Conservation (phyloP, 768 basidiomycete species). For the Phlebiopsis flavidoalba region DNA sequence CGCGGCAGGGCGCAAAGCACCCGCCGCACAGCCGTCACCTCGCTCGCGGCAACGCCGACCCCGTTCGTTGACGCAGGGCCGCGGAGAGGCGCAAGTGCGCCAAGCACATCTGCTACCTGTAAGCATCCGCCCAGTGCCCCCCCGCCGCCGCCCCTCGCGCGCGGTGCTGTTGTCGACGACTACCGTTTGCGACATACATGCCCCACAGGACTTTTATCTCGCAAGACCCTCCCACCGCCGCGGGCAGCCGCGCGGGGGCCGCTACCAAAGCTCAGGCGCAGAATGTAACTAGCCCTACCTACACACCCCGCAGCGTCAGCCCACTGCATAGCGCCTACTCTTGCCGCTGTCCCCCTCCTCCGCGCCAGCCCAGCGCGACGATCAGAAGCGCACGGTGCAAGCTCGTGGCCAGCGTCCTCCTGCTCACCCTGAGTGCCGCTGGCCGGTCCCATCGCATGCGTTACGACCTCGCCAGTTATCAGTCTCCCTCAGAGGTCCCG, state of each 20-base stretch:
- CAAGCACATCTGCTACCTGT: slow-evolving; percentile 8
- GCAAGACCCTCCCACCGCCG: neutral
- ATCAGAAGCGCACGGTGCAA: slow-evolving; percentile 39
- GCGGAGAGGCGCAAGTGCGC: slow-evolving; percentile 9
- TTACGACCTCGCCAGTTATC: too few relatives aligned
- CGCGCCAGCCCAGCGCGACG: slow-evolving; percentile 4
- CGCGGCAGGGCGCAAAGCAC: neutral
- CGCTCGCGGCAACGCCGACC: slow-evolving; percentile 10
- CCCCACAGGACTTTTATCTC: neutral
- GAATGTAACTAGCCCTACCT: slow-evolving; percentile 4
- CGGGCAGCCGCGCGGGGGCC: slow-evolving; percentile 3
- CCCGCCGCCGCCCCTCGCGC: neutral
- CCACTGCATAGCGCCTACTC: neutral
- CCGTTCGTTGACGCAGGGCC: slow-evolving; percentile 17
- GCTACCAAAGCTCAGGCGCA: neutral
- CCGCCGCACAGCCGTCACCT: neutral
- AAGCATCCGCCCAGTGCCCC: slow-evolving; percentile 11
- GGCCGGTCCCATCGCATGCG: slow-evolving; percentile 45
- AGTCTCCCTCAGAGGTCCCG: slow-evolving; percentile 17
- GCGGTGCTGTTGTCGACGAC: slow-evolving; percentile 6
- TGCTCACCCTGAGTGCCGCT: slow-evolving; percentile 51
- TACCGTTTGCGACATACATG: slow-evolving; percentile 21
- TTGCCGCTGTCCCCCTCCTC: neutral
- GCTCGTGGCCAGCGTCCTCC: slow-evolving; percentile 54
- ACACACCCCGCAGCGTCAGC: too few relatives aligned